Evolutionary conservation across 2,329 filamentous ascomycete genomes (phyloP).

Genomic region (Lachnellula suecica): DNA sequence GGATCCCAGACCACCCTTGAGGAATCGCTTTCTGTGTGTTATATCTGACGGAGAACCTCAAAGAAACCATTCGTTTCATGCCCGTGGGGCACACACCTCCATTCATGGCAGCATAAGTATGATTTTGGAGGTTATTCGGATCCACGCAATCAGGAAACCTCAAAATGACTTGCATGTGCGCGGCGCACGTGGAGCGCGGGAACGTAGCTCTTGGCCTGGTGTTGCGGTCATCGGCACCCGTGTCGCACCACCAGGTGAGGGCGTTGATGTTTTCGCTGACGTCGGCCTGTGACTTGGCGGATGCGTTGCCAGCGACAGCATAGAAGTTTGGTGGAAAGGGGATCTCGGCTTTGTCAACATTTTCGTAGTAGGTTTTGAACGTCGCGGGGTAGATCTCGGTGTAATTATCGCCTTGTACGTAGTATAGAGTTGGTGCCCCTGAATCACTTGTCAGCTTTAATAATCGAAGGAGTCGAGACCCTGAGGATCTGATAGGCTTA

Average conservation of each 20-base stretch:
- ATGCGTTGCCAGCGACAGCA: slow-evolving; percentile 41
- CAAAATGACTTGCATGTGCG: slow-evolving; percentile 43
- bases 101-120: slow-evolving; percentile 26
- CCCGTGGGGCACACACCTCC: slow-evolving; percentile 37
- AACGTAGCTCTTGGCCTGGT: slow-evolving; percentile 24
- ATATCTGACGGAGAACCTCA: slow-evolving; percentile 47
- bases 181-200: slow-evolving; percentile 37
- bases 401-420: slow-evolving; percentile 31
- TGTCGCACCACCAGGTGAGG: slow-evolving; percentile 38
- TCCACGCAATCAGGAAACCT: slow-evolving; percentile 44
- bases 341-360: slow-evolving; percentile 42
- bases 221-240: slow-evolving; percentile 21
- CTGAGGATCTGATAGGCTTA: too few species aligned
- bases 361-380: slow-evolving; percentile 47
- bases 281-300: slow-evolving; percentile 33
- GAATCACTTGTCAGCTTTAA: too few species aligned
- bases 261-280: slow-evolving; percentile 29
- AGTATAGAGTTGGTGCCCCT: slow-evolving; percentile 43
- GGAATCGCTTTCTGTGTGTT: slow-evolving; percentile 42
- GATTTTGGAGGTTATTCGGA: slow-evolving; percentile 28
- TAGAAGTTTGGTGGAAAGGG: slow-evolving; percentile 44
- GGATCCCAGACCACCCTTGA: slow-evolving; percentile 42
- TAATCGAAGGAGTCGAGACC: too few species aligned
- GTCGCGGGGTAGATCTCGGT: slow-evolving; percentile 35
- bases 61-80: slow-evolving; percentile 45